Evolutionary conservation across 495 filamentous ascomycete species (phyloP).

Genomic region (Talaromyces ruber): DNA sequence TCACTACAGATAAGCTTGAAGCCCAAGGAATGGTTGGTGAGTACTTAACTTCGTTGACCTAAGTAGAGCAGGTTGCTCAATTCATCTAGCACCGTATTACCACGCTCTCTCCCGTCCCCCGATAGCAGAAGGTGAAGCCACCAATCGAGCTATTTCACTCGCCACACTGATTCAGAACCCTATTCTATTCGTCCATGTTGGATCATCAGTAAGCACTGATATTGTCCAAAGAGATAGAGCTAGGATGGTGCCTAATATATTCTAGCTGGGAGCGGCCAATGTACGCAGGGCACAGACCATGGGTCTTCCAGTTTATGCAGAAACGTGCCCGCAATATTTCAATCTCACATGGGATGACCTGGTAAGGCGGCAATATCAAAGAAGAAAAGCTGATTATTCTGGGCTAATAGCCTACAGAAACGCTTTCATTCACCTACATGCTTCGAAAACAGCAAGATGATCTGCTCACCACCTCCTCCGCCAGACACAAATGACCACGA

Average conservation of each 20-base stretch:
- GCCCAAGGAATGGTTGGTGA: neutral
- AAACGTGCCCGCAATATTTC: constrained; percentile 55
- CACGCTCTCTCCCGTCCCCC: constrained; percentile 45
- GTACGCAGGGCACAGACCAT: constrained; percentile 48
- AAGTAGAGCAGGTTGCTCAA: neutral
- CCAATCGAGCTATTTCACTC: constrained; percentile 48
- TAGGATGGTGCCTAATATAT: neutral
- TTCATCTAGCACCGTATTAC: constrained; percentile 37
- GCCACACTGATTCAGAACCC: constrained; percentile 46
- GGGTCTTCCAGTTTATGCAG: constrained; percentile 49
- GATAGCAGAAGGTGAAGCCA: constrained; percentile 49
- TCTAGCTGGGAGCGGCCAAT: constrained; percentile 12
- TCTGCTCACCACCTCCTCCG: constrained; percentile 39
- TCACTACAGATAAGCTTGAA: neutral
- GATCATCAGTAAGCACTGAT: constrained; percentile 34
- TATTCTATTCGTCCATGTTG: constrained; percentile 51
- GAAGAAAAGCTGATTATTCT: neutral
- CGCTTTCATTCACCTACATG: neutral
- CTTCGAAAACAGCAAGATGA: constrained; percentile 43
- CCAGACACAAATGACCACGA: constrained; percentile 24
- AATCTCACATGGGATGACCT: neutral
- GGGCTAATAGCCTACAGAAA: neutral
- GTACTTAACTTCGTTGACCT: neutral
- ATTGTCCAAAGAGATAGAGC: neutral
- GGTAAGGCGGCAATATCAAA: neutral